Percentiles rank a stretch among this genome's conserved stretches.
phyloP scores from a whole-genome alignment of 2,329 filamentous ascomycete genomes.

The Xylaria sp. region DNA sequence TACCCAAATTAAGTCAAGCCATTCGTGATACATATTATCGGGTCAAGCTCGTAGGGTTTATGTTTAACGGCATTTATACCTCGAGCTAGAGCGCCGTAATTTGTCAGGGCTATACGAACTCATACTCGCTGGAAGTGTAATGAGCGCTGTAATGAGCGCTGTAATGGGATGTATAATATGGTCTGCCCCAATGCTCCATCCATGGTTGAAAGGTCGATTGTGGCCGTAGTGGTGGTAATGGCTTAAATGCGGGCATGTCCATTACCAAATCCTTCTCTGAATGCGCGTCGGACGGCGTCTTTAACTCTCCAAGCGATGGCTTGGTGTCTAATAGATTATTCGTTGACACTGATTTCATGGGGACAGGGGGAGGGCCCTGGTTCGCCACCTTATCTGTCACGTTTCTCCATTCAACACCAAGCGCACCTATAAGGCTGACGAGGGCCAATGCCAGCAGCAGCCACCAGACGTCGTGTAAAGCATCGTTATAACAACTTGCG shows the following conservation, averaged over 20 bases:
- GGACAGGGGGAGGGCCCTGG: slow-evolving; percentile 17
- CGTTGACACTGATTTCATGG: not conserved
- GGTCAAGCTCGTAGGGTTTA: not conserved
- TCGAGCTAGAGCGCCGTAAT: not conserved
- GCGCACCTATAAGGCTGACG: slow-evolving; percentile 3
- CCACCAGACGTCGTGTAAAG: slow-evolving; percentile 21
- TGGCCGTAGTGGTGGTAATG: slow-evolving; percentile 1
- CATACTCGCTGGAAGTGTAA: not conserved
- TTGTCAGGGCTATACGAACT: not conserved
- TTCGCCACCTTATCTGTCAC: slow-evolving; percentile 25
- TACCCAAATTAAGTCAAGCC: not conserved
- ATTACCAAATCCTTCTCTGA: not conserved
- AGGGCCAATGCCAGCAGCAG: slow-evolving; percentile 11
- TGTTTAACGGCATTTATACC: not conserved
- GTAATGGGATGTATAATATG: not conserved
- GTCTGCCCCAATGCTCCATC: not conserved
- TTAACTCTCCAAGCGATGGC: not conserved
- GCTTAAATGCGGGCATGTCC: not conserved
- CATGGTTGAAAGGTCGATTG: not conserved
- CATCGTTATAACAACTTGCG: slow-evolving; percentile 15
- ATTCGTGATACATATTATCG: not conserved
- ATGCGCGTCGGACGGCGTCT: not conserved
- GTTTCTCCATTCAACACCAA: slow-evolving; percentile 20
- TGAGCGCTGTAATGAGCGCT: not conserved
- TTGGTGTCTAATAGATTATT: not conserved